These are phyloP conservation scores for Trametes sanguinea DNA, from an alignment of 768 basidiomycete genomes.

Conservation along the genomic window DNA sequence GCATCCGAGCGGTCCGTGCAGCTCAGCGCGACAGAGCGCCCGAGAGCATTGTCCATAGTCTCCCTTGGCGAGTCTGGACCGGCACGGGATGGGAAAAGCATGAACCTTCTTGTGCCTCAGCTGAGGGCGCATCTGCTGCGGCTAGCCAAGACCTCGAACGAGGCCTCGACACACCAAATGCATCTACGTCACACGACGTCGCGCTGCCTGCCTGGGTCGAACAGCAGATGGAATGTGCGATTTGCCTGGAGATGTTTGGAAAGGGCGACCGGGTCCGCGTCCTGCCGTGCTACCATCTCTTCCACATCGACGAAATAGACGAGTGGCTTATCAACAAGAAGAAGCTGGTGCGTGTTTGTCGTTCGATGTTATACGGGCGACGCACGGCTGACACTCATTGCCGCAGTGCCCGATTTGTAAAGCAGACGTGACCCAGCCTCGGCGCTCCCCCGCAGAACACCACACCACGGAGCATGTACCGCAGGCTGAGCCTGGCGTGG, in stretches of 20 bases:
- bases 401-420: conserved; percentile 88
- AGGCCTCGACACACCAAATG: conserved; percentile 21
- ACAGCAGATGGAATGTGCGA: conserved; percentile 84
- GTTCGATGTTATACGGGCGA: not conserved
- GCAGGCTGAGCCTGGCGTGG: not conserved
- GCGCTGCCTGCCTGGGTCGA: conserved; percentile 73
- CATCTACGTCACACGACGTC: conserved; percentile 28
- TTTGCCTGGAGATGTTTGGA: conserved; percentile 85
- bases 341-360: conserved; percentile 69
- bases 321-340: conserved; percentile 91
- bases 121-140: conserved; percentile 9
- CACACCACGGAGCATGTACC: not conserved
- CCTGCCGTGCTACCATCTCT: conserved; percentile 92
- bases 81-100: conserved; percentile 82
- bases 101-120: conserved; percentile 38
- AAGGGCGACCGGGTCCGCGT: conserved; percentile 90
- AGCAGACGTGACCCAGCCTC: conserved; percentile 77
- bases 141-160: conserved; percentile 24
- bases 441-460: not conserved
- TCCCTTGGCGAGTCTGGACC: conserved; percentile 86
- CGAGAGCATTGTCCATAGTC: conserved; percentile 71
- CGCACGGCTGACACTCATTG: not conserved
- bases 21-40: conserved; percentile 85
- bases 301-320: conserved; percentile 90
- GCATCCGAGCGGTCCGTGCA: conserved; percentile 79